Evolutionary conservation across 768 basidiomycete genomes (phyloP).

Genomic region (Panellus pusillus): DNA sequence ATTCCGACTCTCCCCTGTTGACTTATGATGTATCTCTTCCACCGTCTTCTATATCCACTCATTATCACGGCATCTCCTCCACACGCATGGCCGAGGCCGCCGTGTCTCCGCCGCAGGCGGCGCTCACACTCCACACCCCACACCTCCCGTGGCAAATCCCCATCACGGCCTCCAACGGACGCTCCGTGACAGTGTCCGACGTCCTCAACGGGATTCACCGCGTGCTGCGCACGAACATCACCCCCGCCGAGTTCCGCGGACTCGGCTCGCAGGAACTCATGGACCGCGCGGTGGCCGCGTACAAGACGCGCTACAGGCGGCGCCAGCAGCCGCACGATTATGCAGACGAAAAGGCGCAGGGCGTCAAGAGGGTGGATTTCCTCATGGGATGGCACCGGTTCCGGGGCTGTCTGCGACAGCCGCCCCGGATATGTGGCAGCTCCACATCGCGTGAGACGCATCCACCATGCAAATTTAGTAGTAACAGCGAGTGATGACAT

Average conservation of each 20-base stretch:
- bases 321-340: constrained; percentile 30
- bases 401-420: constrained; percentile 39
- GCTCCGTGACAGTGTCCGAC: constrained; percentile 30
- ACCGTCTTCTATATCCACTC: too few relatives aligned
- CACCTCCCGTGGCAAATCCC: constrained; percentile 36
- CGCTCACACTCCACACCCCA: constrained; percentile 32
- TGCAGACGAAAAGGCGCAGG: constrained; percentile 44
- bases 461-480: too few relatives aligned
- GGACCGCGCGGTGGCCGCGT: constrained; percentile 42
- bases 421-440: constrained; percentile 38
- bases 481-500: too few relatives aligned
- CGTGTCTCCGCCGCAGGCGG: constrained; percentile 32
- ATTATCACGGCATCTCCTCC: background rate
- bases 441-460: constrained; percentile 22
- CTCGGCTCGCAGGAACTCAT: constrained; percentile 34
- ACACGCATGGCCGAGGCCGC: constrained; percentile 30
- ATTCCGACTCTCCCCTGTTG: too few relatives aligned
- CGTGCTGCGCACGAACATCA: constrained; percentile 41
- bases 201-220: constrained; percentile 48
- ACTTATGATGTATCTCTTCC: too few relatives aligned
- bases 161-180: constrained; percentile 25
- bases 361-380: constrained; percentile 57
- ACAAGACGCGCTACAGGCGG: constrained; percentile 38
- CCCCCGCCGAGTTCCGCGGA: constrained; percentile 38
- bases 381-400: constrained; percentile 41